These are phyloP conservation scores for Botrytis sinoallii DNA, from an alignment of 2,329 filamentous ascomycete species.

Conservation along the genomic window DNA sequence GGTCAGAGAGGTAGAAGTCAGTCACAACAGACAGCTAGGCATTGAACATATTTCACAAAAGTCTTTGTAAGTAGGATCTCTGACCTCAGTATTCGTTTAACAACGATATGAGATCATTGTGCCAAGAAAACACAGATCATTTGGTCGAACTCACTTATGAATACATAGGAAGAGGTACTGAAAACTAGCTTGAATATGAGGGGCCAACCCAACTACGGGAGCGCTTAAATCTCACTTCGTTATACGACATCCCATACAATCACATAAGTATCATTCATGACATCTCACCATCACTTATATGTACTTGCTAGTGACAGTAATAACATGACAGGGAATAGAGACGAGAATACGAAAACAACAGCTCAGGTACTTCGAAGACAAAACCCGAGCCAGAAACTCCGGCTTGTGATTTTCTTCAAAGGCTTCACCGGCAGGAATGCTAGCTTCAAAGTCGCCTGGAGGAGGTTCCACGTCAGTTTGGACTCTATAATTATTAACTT, in stretches of 20 bases:
- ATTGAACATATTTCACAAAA: neutral
- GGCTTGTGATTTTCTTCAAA: neutral
- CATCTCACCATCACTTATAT: neutral
- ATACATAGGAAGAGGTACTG: neutral
- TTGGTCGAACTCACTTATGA: too few relatives aligned
- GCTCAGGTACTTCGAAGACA: neutral
- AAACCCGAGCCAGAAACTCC: neutral
- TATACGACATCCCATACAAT: neutral
- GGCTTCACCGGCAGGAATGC: neutral
- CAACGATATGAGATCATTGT: too few relatives aligned
- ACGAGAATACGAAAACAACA: neutral
- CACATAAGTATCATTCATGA: neutral
- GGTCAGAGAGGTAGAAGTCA: neutral
- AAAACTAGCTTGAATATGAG: neutral
- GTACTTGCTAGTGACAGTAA: neutral
- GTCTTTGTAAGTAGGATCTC: neutral
- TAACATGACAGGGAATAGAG: neutral
- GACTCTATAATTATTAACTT: neutral
- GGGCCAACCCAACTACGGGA: fast-evolving
- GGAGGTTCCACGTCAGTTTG: fast-evolving
- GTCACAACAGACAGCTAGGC: fast-evolving
- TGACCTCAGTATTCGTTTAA: neutral
- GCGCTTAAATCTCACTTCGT: neutral
- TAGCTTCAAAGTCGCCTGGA: neutral
- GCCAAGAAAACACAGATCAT: too few relatives aligned